Evolutionary conservation across 257 asterid genomes (phyloP).

Genomic region (Nicotiana attenuata): DNA sequence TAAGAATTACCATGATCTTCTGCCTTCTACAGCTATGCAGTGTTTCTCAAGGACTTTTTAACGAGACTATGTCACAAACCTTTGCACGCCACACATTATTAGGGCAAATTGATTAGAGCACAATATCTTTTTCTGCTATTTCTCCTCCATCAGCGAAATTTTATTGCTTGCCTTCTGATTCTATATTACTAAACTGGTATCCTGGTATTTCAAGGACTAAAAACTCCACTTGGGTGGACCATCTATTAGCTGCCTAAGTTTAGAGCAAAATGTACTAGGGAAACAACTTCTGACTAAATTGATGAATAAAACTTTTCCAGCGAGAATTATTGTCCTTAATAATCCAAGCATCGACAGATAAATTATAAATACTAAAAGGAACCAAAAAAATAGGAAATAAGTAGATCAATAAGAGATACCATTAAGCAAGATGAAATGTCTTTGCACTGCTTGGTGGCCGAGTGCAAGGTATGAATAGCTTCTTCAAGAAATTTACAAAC

Average conservation of each 20-base stretch:
- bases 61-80: neutral
- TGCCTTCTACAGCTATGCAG: neutral
- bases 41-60: neutral
- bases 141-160: neutral
- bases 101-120: neutral
- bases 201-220: neutral
- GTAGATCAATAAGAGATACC: slow-evolving; percentile 27
- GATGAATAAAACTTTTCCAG: neutral
- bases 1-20: neutral
- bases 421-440: slow-evolving; percentile 39
- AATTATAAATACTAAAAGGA: neutral
- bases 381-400: neutral
- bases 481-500: slow-evolving; percentile 46
- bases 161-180: neutral
- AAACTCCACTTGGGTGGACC: neutral
- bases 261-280: neutral
- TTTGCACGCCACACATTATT: neutral
- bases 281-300: neutral
- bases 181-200: neutral
- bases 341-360: neutral
- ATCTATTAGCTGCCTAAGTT: neutral
- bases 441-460: slow-evolving; percentile 38
- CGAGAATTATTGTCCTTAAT: neutral
- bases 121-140: neutral
- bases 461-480: slow-evolving; percentile 32